A percentile compares a stretch with the other conserved stretches of the same genome.
Conservation (phyloP, 495 filamentous ascomycete species). For the Tuber magnatum region DNA sequence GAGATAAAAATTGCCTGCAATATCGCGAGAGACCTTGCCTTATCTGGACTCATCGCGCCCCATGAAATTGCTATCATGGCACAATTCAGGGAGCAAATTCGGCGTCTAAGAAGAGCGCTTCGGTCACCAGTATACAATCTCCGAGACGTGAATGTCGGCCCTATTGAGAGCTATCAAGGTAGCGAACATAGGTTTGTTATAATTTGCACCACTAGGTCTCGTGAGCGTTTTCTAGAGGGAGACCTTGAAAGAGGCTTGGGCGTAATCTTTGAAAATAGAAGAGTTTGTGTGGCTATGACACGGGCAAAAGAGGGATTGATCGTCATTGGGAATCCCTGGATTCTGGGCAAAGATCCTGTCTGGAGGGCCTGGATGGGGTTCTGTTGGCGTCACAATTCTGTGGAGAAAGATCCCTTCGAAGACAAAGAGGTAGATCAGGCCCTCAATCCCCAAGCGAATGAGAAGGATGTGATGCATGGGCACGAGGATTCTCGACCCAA, state of each 20-base stretch:
- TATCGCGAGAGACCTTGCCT: constrained; percentile 44
- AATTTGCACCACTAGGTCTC: constrained; percentile 50
- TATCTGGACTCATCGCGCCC: constrained; percentile 41
- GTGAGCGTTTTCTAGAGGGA: constrained; percentile 46
- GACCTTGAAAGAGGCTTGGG: constrained; percentile 48
- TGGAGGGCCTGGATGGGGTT: constrained; percentile 49
- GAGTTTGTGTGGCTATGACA: constrained; percentile 53
- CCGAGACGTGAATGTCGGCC: constrained; percentile 50
- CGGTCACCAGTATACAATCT: constrained; percentile 39
- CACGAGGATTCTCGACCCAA: neutral
- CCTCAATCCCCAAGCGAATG: constrained; percentile 7
- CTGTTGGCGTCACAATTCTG: constrained; percentile 37
- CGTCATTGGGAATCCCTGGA: constrained; percentile 48
- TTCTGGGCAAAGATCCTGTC: constrained; percentile 44
- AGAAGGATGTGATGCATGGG: constrained; percentile 2
- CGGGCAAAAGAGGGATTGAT: constrained; percentile 51
- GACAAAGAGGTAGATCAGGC: constrained; percentile 16
- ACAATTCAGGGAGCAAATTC: constrained; percentile 52
- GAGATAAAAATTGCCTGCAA: constrained; percentile 48
- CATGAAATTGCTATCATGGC: constrained; percentile 51
- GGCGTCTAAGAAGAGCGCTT: constrained; percentile 44
- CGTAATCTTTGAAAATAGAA: constrained; percentile 46
- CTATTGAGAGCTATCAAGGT: constrained; percentile 54
- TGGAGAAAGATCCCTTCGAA: constrained; percentile 37
- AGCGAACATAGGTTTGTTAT: constrained; percentile 51